A percentile compares a stretch with the other conserved stretches of the same genome.
These are phyloP conservation scores for Starmerella davenportii DNA, from an alignment of 805 yeast species.

Conservation along the genomic window DNA sequence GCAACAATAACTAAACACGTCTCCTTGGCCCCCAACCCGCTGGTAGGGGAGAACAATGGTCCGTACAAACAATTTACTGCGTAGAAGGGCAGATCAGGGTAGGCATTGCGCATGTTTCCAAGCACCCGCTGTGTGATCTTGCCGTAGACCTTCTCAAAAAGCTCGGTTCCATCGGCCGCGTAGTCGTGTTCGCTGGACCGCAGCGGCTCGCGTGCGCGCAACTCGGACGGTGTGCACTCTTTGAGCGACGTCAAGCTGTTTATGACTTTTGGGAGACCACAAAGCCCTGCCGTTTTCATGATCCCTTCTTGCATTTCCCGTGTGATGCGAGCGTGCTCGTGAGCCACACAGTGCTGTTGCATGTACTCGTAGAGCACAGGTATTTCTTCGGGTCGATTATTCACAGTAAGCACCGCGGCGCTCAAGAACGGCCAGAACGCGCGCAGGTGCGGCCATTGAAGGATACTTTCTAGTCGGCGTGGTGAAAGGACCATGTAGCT, in stretches of 20 bases:
- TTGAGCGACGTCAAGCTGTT: slow-evolving; percentile 53
- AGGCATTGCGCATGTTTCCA: slow-evolving; percentile 50
- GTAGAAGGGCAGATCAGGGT: slow-evolving; percentile 70
- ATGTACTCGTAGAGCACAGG: slow-evolving; percentile 62
- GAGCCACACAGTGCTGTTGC: slow-evolving; percentile 19
- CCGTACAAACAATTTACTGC: slow-evolving; percentile 59
- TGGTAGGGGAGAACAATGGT: slow-evolving; percentile 54
- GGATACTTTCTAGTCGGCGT: slow-evolving; percentile 35
- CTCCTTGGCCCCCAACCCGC: slow-evolving; percentile 43
- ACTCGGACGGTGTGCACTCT: slow-evolving; percentile 40
- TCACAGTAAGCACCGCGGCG: slow-evolving; percentile 61
- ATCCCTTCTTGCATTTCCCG: slow-evolving; percentile 56
- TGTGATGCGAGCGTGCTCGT: slow-evolving; percentile 24
- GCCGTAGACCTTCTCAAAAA: slow-evolving; percentile 61
- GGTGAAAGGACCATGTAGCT: slow-evolving; percentile 36
- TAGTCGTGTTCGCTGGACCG: slow-evolving; percentile 16
- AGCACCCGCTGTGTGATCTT: slow-evolving; percentile 54
- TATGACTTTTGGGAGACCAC: slow-evolving; percentile 73
- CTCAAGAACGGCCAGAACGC: slow-evolving; percentile 62
- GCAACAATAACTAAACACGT: slow-evolving; percentile 65
- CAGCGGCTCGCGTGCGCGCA: slow-evolving; percentile 24
- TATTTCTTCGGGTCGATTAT: slow-evolving; percentile 67
- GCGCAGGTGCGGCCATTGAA: slow-evolving; percentile 37
- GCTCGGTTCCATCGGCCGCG: slow-evolving; percentile 34
- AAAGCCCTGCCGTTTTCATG: slow-evolving; percentile 58